Evolutionary conservation across 2,329 filamentous ascomycete genomes (phyloP).

Genomic region (Curvularia hawaiiensis): DNA sequence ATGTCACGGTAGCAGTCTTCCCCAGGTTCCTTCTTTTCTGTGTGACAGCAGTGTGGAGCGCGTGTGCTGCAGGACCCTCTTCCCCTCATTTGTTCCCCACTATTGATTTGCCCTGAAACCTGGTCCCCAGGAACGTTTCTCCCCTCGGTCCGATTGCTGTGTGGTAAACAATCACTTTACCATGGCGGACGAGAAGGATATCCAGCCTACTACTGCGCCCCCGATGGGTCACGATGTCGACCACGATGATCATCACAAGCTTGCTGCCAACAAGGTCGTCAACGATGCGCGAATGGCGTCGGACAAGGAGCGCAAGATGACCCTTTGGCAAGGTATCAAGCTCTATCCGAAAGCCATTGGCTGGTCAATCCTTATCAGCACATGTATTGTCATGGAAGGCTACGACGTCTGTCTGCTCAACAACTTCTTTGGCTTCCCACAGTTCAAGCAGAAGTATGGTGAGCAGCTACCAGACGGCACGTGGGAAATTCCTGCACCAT

Average conservation of each 20-base stretch:
- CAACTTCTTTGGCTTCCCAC: slow-evolving; percentile 69
- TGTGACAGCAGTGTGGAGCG: slow-evolving; percentile 5
- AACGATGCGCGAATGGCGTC: slow-evolving; percentile 53
- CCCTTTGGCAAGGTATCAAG: slow-evolving; percentile 73
- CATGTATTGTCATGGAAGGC: slow-evolving; percentile 89
- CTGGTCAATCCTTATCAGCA: slow-evolving; percentile 87
- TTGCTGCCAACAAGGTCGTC: slow-evolving; percentile 41
- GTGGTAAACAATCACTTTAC: neutral
- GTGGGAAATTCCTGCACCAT: slow-evolving; percentile 52
- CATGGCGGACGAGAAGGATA: slow-evolving; percentile 31
- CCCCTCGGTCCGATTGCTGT: slow-evolving; percentile 6
- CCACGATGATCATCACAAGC: slow-evolving; percentile 28
- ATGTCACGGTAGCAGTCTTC: slow-evolving; percentile 19
- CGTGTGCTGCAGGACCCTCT: neutral
- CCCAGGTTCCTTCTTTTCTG: slow-evolving; percentile 19
- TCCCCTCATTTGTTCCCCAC: slow-evolving; percentile 2
- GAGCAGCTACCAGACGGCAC: slow-evolving; percentile 47
- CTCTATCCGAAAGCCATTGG: slow-evolving; percentile 85
- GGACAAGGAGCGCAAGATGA: slow-evolving; percentile 57
- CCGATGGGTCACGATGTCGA: slow-evolving; percentile 20
- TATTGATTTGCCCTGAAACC: slow-evolving; percentile 3
- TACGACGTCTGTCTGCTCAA: slow-evolving; percentile 83
- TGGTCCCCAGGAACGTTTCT: neutral
- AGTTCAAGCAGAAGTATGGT: slow-evolving; percentile 55
- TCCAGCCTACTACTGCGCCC: slow-evolving; percentile 22